Evolutionary conservation across 768 basidiomycete genomes (phyloP), one percentile per base, ranked within the genome.

Genomic region (Lactifluus piperatus): DNA sequence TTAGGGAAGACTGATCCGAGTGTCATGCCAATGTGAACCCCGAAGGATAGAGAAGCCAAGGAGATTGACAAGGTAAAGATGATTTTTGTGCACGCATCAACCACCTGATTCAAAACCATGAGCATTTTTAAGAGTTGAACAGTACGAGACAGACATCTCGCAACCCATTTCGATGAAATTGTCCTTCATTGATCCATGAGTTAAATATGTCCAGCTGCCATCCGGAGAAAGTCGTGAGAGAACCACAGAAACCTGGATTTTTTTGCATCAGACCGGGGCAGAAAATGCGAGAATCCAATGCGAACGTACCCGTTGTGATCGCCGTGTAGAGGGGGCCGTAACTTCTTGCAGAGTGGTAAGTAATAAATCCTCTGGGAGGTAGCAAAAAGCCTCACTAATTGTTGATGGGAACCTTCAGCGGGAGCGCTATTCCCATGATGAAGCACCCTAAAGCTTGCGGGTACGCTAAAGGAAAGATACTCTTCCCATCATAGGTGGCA

Each of bases 191-290:
- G 0, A 86, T 76, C 83, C 94, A 98, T 0, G 92, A 88, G 54
- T 79, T 71, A 67, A 95, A 98, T 0, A 92, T 72, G 61, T 94
- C 91, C 10, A 90, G 69, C 71, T 97, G 91, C 97, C 97, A 98
- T 37, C 85, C 81, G 16, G 94, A 97, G 75, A 98, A 98, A 2
- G 94, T 97, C 10, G 97, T 99, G 65, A 98, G 72, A 1, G 92
- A 95, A 3, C 95, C 97, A 68, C 97, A 98, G 71, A 97, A 92
- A 14, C 92, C 94, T 86, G 59, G 26, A 37, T 24, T n/a, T 5
- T 24, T 16, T 30, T 39, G 18, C 34, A 44, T 60, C 13, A 56
- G 43, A 37, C 26, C 37, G 48, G 36, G 45, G 9, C 10, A 27
- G 50, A 34, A 18, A 11, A 29, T 43, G n/a, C n/a, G 16, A 29